A percentile compares a stretch with the other conserved stretches of the same genome.
phyloP scores from a whole-genome alignment of 2,329 filamentous ascomycete genomes.

The Pseudohalonectria lignicola region DNA sequence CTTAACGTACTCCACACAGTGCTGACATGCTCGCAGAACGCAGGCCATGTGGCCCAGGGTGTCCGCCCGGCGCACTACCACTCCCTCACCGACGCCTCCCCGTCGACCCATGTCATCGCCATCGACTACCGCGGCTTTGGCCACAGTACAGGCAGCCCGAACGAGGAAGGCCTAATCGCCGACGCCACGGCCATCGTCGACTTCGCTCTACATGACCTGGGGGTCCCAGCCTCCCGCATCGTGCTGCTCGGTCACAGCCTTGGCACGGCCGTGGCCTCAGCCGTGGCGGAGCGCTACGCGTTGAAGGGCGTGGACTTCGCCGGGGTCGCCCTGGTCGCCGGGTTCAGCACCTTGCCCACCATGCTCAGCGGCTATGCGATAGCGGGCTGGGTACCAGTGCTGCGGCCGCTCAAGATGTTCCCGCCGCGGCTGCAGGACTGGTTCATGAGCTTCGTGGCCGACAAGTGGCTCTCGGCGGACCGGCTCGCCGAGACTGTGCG shows the following conservation, averaged over 20 bases:
- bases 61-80: conserved; percentile 61
- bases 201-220: conserved; percentile 55
- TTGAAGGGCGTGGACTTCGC: conserved; percentile 57
- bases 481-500: conserved; percentile 49
- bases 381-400: conserved; percentile 64
- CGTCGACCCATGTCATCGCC: conserved; percentile 64
- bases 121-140: conserved; percentile 90
- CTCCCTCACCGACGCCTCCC: conserved; percentile 59
- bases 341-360: conserved; percentile 63
- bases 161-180: conserved; percentile 68
- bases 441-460: conserved; percentile 55
- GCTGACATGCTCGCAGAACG: no score
- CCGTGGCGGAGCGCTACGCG: conserved; percentile 60
- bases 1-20: no score
- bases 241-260: conserved; percentile 79
- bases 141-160: conserved; percentile 66
- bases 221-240: conserved; percentile 60
- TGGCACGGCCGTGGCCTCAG: conserved; percentile 74
- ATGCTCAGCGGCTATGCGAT: conserved; percentile 71
- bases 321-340: conserved; percentile 67
- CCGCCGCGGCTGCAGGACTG: conserved; percentile 47
- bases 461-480: conserved; percentile 67
- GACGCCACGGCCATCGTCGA: conserved; percentile 67
- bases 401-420: conserved; percentile 62
- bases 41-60: conserved; percentile 72